phyloP scores from a whole-genome alignment of 768 basidiomycete species.

The Sarcodon sp. region DNA sequence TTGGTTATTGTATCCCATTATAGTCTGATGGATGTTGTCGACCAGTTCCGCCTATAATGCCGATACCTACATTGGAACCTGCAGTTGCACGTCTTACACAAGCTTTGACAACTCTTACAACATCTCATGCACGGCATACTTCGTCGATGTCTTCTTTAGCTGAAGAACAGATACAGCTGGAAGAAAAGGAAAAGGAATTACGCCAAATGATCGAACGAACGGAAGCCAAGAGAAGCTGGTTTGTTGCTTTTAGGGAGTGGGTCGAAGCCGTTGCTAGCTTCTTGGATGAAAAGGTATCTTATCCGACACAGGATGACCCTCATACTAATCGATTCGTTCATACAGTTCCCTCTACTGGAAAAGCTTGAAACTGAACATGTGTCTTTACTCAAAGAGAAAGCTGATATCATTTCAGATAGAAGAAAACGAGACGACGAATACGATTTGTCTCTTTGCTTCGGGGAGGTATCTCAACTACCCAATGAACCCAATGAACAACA shows the following conservation, averaged over 20 bases:
- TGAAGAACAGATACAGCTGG: slow-evolving; percentile 48
- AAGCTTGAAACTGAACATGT: slow-evolving; percentile 64
- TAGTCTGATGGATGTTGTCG: slow-evolving; percentile 6
- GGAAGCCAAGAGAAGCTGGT: slow-evolving; percentile 76
- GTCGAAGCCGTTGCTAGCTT: slow-evolving; percentile 76
- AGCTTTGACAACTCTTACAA: slow-evolving; percentile 43
- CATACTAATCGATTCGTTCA: slow-evolving; percentile 4
- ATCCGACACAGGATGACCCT: not conserved
- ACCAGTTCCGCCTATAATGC: slow-evolving; percentile 52
- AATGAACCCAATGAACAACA: slow-evolving; percentile 5
- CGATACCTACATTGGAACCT: slow-evolving; percentile 51
- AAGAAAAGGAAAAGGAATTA: slow-evolving; percentile 58
- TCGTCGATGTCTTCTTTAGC: slow-evolving; percentile 41
- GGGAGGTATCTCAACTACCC: slow-evolving; percentile 23
- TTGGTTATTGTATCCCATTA: not conserved
- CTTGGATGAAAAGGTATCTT: slow-evolving; percentile 71
- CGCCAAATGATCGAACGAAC: slow-evolving; percentile 62
- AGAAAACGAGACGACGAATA: slow-evolving; percentile 69
- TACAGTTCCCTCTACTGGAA: slow-evolving; percentile 67
- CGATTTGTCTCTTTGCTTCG: slow-evolving; percentile 62
- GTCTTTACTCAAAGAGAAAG: slow-evolving; percentile 62
- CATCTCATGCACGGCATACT: slow-evolving; percentile 57
- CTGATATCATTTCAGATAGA: slow-evolving; percentile 54
- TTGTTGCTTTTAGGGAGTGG: slow-evolving; percentile 66
- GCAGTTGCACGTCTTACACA: slow-evolving; percentile 50